Percentiles rank a stretch among this genome's conserved stretches.
These are phyloP conservation scores for Podila clonocystis DNA, from an alignment of 192 early-diverging fungal species.

Conservation along the genomic window DNA sequence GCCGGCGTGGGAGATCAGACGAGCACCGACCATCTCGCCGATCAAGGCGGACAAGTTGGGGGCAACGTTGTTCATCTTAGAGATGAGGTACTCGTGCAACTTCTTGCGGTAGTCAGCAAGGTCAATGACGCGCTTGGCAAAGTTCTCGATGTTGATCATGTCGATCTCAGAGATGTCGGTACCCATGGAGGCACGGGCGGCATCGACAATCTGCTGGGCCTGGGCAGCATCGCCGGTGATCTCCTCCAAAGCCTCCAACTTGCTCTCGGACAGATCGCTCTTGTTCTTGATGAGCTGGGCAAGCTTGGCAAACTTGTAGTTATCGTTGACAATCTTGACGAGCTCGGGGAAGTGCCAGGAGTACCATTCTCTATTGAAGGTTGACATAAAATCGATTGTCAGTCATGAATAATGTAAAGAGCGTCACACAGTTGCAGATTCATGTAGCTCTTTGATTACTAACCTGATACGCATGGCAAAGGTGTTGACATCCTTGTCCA, in stretches of 20 bases:
- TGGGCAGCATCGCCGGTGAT: constrained; percentile 82
- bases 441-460: neutral
- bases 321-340: constrained; percentile 95
- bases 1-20: constrained; percentile 96
- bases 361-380: constrained; percentile 91
- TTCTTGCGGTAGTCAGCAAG: constrained; percentile 95
- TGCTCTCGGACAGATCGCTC: constrained; percentile 79
- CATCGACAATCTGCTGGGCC: constrained; percentile 91
- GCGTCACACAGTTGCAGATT: no score
- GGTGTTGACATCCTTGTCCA: constrained; percentile 99
- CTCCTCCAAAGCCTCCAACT: constrained; percentile 82
- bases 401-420: no score
- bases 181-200: constrained; percentile 97
- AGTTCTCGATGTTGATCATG: constrained; percentile 94
- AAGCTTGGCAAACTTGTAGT: constrained; percentile 90
- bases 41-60: constrained; percentile 96
- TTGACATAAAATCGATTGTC: no score
- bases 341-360: constrained; percentile 99
- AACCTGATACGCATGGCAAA: constrained; percentile 93
- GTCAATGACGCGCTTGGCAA: constrained; percentile 91
- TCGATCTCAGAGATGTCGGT: constrained; percentile 97
- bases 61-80: constrained; percentile 96
- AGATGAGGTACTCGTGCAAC: constrained; percentile 90
- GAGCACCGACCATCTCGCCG: constrained; percentile 95
- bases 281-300: constrained; percentile 94